phyloP scores from a whole-genome alignment of 1,139 yeast genomes.

The Kodamaea derodonti region DNA sequence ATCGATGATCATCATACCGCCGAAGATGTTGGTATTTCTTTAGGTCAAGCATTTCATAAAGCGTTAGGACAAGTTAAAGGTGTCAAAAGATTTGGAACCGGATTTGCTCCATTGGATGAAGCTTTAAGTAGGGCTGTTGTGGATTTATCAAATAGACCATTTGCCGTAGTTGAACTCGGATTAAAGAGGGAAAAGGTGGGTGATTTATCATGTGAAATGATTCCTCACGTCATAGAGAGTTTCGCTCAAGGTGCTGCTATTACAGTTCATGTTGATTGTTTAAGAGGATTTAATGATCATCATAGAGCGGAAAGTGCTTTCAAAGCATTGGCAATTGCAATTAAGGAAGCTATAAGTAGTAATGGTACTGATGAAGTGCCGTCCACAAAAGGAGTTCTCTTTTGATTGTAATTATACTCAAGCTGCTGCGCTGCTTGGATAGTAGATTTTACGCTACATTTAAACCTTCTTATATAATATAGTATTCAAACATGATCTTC shows the following conservation, averaged over 20 bases:
- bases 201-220: conserved; percentile 90
- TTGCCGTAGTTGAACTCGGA: conserved; percentile 84
- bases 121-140: conserved; percentile 93
- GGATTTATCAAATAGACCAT: conserved; percentile 90
- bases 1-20: conserved; percentile 97
- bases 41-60: conserved; percentile 83
- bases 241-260: conserved; percentile 90
- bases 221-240: conserved; percentile 91
- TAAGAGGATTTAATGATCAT: conserved; percentile 92
- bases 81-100: conserved; percentile 89
- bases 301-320: conserved; percentile 96
- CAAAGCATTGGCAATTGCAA: conserved; percentile 90
- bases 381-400: conserved; percentile 90
- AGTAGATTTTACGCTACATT: too few relatives aligned
- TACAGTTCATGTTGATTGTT: conserved; percentile 90
- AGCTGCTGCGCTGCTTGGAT: too few relatives aligned
- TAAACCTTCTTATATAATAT: too few relatives aligned
- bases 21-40: conserved; percentile 90
- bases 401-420: too few relatives aligned
- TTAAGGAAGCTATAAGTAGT: conserved; percentile 76
- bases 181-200: conserved; percentile 91
- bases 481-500: too few relatives aligned
- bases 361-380: conserved; percentile 92
- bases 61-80: conserved; percentile 91
- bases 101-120: conserved; percentile 94